phyloP scores from a whole-genome alignment of 2,329 filamentous ascomycete species.

The Dactylellina drechsleri region DNA sequence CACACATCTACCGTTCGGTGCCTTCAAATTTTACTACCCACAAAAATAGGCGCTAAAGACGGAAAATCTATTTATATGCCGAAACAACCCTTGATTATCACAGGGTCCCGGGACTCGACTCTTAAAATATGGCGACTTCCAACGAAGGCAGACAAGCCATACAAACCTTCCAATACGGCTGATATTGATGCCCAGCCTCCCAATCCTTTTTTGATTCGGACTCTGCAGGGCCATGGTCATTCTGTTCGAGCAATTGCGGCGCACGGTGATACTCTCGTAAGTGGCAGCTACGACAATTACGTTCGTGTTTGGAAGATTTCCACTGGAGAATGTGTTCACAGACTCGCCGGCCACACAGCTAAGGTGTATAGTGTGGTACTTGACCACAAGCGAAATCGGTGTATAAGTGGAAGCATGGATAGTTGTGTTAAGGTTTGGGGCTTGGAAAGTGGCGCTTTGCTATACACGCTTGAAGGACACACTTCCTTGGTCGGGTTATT shows the following conservation, averaged over 20 bases:
- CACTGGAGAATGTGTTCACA: conserved; percentile 85
- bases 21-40: conserved; percentile 90
- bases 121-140: conserved; percentile 94
- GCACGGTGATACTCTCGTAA: conserved; percentile 93
- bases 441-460: conserved; percentile 81
- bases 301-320: conserved; percentile 98
- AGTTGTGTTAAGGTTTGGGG: conserved; percentile 98
- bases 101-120: conserved; percentile 92
- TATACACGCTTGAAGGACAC: conserved; percentile 93
- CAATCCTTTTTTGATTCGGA: conserved; percentile 93
- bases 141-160: conserved; percentile 69
- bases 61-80: conserved; percentile 87
- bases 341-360: conserved; percentile 84
- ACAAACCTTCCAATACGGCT: conserved; percentile 56
- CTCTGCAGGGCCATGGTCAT: conserved; percentile 85
- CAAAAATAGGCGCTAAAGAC: conserved; percentile 77
- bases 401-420: conserved; percentile 98
- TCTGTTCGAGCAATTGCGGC: conserved; percentile 96
- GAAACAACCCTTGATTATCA: conserved; percentile 94
- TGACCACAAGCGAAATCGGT: conserved; percentile 89
- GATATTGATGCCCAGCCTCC: conserved; percentile 56
- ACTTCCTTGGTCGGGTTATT: conserved; percentile 89
- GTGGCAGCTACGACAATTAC: conserved; percentile 93
- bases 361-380: conserved; percentile 98
- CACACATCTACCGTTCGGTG: conserved; percentile 98